These are phyloP conservation scores for Cynanchum wilfordii DNA, from an alignment of 257 asterid genomes.

Conservation along the genomic window DNA sequence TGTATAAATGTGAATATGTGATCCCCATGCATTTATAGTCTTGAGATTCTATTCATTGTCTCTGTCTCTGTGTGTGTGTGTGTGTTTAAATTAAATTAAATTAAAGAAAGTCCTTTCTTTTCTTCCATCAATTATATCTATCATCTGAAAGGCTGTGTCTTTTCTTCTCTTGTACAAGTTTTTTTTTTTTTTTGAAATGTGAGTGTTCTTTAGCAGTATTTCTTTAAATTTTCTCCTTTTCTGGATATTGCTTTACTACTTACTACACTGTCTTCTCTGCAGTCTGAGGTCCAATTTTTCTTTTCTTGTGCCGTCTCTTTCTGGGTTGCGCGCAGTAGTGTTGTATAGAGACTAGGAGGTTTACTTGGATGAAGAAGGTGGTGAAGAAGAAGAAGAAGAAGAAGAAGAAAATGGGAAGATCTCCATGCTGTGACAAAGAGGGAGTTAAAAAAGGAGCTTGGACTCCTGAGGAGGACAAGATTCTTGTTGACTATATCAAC, in stretches of 20 bases:
- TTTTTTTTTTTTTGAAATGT: neutral
- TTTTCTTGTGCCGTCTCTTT: slow-evolving; percentile 2
- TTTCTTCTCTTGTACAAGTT: slow-evolving; percentile 5
- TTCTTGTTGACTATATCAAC: slow-evolving; percentile 56
- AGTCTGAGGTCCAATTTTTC: neutral
- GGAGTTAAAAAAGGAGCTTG: slow-evolving; percentile 60
- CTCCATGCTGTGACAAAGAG: slow-evolving; percentile 49
- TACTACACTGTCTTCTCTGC: neutral
- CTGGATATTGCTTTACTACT: neutral
- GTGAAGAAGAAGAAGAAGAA: slow-evolving; percentile 19
- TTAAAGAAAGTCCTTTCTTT: slow-evolving; percentile 11
- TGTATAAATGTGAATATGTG: slow-evolving; percentile 23
- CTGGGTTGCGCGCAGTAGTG: slow-evolving; percentile 4
- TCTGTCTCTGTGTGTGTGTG: neutral
- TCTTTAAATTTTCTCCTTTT: neutral
- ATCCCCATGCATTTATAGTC: slow-evolving; percentile 42
- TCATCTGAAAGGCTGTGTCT: slow-evolving; percentile 15
- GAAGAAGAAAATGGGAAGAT: slow-evolving; percentile 31
- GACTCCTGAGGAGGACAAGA: slow-evolving; percentile 68
- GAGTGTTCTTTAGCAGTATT: too few relatives aligned
- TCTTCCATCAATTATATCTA: slow-evolving; percentile 20
- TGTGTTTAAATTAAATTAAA: neutral
- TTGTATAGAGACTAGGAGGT: neutral
- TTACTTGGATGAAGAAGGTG: slow-evolving; percentile 31
- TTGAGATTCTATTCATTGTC: slow-evolving; percentile 21